These are phyloP conservation scores for Epichloe bromicola DNA, from an alignment of 2,329 filamentous ascomycete species.

Conservation along the genomic window DNA sequence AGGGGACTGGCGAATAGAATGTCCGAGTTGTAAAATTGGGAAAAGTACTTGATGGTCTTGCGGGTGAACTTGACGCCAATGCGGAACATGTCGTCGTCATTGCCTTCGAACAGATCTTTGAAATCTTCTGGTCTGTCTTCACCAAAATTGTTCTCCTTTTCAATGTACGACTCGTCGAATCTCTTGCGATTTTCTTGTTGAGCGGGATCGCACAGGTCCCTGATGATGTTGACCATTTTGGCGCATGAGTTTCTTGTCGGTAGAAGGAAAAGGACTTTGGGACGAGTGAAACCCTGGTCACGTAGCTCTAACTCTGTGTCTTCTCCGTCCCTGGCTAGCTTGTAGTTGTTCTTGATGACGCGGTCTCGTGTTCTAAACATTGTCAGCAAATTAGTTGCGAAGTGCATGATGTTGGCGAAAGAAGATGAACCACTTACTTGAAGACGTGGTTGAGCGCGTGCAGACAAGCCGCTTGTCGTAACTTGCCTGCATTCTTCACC, in stretches of 20 bases:
- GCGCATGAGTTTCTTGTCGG: conserved; percentile 82
- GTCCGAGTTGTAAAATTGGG: conserved; percentile 92
- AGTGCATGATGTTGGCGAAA: too few species aligned
- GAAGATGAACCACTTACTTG: conserved; percentile 41
- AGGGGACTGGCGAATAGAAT: conserved; percentile 86
- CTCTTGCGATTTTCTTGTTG: conserved; percentile 92
- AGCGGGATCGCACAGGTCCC: conserved; percentile 63
- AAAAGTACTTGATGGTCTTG: conserved; percentile 89
- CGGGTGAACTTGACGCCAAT: conserved; percentile 94
- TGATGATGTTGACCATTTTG: conserved; percentile 64
- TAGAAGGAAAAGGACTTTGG: conserved; percentile 81
- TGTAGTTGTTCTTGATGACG: conserved; percentile 85
- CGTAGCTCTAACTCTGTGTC: conserved; percentile 59
- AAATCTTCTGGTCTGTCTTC: conserved; percentile 76
- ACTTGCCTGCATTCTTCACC: conserved; percentile 48
- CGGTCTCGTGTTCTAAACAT: conserved; percentile 62
- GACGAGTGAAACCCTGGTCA: conserved; percentile 91
- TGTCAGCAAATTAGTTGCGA: not conserved
- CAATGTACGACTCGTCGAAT: conserved; percentile 72
- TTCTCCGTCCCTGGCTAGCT: conserved; percentile 52
- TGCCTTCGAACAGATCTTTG: conserved; percentile 77
- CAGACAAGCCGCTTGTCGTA: conserved; percentile 63
- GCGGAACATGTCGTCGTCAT: conserved; percentile 95
- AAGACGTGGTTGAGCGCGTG: conserved; percentile 87
- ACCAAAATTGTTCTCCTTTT: conserved; percentile 51